These are phyloP conservation scores for Populus trichocarpa DNA, from an alignment of 441 rosid species.

Conservation along the genomic window DNA sequence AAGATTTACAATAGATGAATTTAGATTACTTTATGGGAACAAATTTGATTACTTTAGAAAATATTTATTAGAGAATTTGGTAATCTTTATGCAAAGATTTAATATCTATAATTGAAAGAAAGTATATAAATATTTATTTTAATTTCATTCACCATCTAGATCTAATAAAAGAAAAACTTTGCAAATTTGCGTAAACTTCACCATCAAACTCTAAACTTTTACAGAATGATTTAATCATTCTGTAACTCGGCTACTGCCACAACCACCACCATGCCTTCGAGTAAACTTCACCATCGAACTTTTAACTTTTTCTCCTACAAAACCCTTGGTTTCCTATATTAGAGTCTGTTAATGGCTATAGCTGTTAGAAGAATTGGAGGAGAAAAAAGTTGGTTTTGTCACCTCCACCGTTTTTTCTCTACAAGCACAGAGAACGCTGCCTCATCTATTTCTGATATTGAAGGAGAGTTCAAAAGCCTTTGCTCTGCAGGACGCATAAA, in stretches of 20 bases:
- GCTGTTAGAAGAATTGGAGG: background rate
- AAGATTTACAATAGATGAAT: too few relatives aligned
- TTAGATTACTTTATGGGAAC: too few relatives aligned
- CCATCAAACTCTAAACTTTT: too few relatives aligned
- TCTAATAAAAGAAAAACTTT: too few relatives aligned
- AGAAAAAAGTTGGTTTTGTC: background rate
- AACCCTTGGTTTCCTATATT: background rate
- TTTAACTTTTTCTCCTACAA: background rate
- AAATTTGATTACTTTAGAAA: too few relatives aligned
- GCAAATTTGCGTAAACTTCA: too few relatives aligned
- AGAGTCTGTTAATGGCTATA: background rate
- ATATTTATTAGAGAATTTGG: too few relatives aligned
- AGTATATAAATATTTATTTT: too few relatives aligned
- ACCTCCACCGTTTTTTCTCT: slow-evolving; percentile 8
- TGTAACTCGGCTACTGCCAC: background rate
- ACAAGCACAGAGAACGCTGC: background rate
- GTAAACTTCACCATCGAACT: background rate
- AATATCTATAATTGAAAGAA: too few relatives aligned
- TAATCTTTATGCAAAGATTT: too few relatives aligned
- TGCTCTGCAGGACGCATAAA: slow-evolving; percentile 52
- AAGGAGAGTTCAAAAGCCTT: slow-evolving; percentile 32
- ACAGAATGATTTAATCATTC: too few relatives aligned
- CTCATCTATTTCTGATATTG: background rate
- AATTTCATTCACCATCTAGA: too few relatives aligned
- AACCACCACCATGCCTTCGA: background rate